Base-by-base conservation (phyloP, 768 basidiomycete species). In the Multifurca ochricompacta region DNA sequence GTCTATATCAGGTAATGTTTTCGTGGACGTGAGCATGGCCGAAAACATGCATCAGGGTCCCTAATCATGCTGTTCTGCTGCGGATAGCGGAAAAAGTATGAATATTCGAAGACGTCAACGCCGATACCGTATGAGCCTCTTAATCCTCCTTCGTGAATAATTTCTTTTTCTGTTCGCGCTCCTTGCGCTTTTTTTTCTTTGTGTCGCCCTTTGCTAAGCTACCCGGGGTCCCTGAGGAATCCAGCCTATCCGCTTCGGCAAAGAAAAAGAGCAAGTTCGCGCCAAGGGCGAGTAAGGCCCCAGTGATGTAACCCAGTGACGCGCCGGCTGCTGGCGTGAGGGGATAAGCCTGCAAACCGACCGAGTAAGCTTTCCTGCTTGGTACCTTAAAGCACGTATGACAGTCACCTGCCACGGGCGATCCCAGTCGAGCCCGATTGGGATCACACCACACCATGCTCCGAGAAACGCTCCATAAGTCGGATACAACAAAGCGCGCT, bases 361-460 rank as follows among this genome's bases (percentile, higher is more conserved):
- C 6, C 47, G 23, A 60, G 56, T 48, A 46, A 35, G 50, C 44
- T 31, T 35, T 41, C n/a, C 56, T n/a, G 58, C 36, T 23, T 44
- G 37, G 25, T 36, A 28, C 31, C 10, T 48, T 42, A 31, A 53
- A 37, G n/a, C 27, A 43, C 35, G 34, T 10, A 44, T 30, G 36
- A 25, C 42, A 1, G 32, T 32, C 49, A 89, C 92, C 85, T 97
- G 95, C 94, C 94, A 97, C 6, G 94, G 91, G 34, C 91, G 78
- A 65, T 93, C 93, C 95, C 95, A 98, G 69, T 98, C 95, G 16
- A 98, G 80, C 0, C 91, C 87, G 42, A 93, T 84, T 2, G 91
- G 89, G 42, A 94, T 74, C 9, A 78, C 81, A 13, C 92, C 93
- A 13, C 77, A 32, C 94, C 92, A 96, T 40, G 78, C 75, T 5